Percentiles rank a stretch among this genome's conserved stretches.
Conservation (phyloP, 106 monocot genomes). For the Dendrobium huoshanense region DNA sequence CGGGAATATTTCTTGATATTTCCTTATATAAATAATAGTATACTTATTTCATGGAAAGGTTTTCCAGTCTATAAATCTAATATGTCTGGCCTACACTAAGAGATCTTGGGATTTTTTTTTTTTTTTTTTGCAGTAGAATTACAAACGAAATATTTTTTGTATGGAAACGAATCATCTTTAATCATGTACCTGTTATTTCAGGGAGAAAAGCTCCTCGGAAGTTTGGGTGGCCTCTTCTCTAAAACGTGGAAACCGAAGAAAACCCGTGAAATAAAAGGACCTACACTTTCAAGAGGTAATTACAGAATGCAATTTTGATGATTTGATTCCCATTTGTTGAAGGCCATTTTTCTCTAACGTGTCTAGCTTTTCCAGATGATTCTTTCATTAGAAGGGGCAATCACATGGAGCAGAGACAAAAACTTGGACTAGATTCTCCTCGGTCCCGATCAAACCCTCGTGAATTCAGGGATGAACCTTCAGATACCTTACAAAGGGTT, state of each 20-base stretch:
- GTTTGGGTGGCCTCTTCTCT: conserved; percentile 71
- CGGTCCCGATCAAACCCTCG: conserved; percentile 20
- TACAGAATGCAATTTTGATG: background rate
- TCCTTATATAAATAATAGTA: background rate
- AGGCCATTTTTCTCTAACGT: background rate
- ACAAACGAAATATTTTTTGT: too few species aligned
- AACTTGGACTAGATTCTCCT: conserved; percentile 37
- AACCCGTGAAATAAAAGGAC: conserved; percentile 51
- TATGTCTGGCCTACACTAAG: too few species aligned
- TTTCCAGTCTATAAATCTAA: too few species aligned
- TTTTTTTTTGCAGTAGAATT: too few species aligned
- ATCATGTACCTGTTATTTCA: conserved; percentile 13
- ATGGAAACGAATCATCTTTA: too few species aligned
- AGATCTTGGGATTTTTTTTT: too few species aligned
- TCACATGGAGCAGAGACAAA: conserved; percentile 57
- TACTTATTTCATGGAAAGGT: too few species aligned
- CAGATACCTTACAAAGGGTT: conserved; percentile 32
- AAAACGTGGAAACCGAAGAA: conserved; percentile 80
- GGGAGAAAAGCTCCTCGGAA: conserved; percentile 81
- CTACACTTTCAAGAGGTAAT: conserved; percentile 44
- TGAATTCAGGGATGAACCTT: conserved; percentile 13
- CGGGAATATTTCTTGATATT: background rate
- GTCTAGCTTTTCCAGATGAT: conserved; percentile 28
- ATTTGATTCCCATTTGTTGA: background rate
- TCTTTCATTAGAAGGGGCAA: conserved; percentile 37